Evolutionary conservation across 352 stramenopile species (phyloP), one percentile per base, ranked within the genome.

Genomic region (Pythium aquatile): DNA sequence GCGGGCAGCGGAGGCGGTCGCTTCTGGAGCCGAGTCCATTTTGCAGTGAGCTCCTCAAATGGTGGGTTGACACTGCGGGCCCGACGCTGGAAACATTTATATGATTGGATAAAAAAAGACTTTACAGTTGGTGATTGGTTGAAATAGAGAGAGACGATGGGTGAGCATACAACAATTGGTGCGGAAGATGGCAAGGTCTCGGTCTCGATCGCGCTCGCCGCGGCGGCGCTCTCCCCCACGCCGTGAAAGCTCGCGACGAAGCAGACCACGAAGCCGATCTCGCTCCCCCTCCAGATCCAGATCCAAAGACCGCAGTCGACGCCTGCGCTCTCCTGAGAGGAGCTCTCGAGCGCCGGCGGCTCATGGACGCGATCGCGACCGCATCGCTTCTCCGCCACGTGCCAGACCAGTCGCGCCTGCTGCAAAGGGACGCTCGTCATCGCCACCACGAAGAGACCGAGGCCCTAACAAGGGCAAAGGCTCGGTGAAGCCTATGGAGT

Each of bases 161-260:
- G 30, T 24, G 35, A 35, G 7, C 13, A 60, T 60, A 35, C 3
- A 24, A 24, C 20, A 24, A 24, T 24, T 24, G 20, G 20, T 24
- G 20, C 20, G 20, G 20, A 24, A 24, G 20, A 24, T 24, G 20
- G 20, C 52, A 33, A 44, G 47, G 3, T 69, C 62, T 9, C 39
- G 51, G 2, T 66, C 61, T 24, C 61, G 53, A 16, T 68, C 61
- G 5, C 60, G 48, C 6, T 59, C 39, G 13, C 39, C 39, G 24
- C 39, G 39, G 39, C 39, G 39, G 39, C 39, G 39, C 39, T 47
- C 39, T 24, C 39, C 39, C 14, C 17, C 39, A 4, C 39, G 39
- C 8, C 39, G 39, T 2, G 39, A 47, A 8, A 7, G 14, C 6
- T 24, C 39, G 39, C 13, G 16, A 8, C 4, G 39, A 8, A 47